Percentiles rank a stretch among this genome's conserved stretches.
Conservation (phyloP, 768 basidiomycete genomes). For the Dacryopinax spathularia region DNA sequence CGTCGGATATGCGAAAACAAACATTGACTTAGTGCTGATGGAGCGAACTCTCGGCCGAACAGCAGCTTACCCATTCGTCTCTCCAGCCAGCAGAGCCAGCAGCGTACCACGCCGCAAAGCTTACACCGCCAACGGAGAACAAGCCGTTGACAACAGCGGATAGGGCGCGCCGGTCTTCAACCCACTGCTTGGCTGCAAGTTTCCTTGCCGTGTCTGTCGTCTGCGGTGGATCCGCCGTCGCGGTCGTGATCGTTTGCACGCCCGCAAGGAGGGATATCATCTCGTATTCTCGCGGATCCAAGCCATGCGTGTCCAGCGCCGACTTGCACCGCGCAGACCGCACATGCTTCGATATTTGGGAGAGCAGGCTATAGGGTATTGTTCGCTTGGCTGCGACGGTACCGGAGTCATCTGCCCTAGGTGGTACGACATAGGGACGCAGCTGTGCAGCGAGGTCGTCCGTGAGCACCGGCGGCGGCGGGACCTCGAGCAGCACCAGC, state of each 20-base stretch:
- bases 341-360: conserved; percentile 52
- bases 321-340: conserved; percentile 36
- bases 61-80: conserved; percentile 55
- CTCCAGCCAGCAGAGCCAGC: conserved; percentile 48
- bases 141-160: conserved; percentile 57
- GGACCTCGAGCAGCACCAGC: conserved; percentile 29
- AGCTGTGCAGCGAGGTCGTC: conserved; percentile 31
- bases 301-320: conserved; percentile 30
- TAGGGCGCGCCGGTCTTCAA: conserved; percentile 49
- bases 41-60: conserved; percentile 5
- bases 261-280: conserved; percentile 70
- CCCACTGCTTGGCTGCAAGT: conserved; percentile 29
- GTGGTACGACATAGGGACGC: conserved; percentile 11
- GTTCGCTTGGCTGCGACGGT: background rate
- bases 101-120: conserved; percentile 59
- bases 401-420: conserved; percentile 16
- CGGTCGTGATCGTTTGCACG: conserved; percentile 43
- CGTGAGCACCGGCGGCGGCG: conserved; percentile 33
- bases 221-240: conserved; percentile 43
- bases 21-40: background rate
- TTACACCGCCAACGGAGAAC: conserved; percentile 52
- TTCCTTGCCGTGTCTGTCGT: conserved; percentile 36
- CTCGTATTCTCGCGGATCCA: conserved; percentile 43
- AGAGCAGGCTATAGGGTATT: conserved; percentile 52
- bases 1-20: background rate